These are phyloP conservation scores for Metarhizium robertsii DNA, from an alignment of 2,329 filamentous ascomycete genomes.

Conservation along the genomic window DNA sequence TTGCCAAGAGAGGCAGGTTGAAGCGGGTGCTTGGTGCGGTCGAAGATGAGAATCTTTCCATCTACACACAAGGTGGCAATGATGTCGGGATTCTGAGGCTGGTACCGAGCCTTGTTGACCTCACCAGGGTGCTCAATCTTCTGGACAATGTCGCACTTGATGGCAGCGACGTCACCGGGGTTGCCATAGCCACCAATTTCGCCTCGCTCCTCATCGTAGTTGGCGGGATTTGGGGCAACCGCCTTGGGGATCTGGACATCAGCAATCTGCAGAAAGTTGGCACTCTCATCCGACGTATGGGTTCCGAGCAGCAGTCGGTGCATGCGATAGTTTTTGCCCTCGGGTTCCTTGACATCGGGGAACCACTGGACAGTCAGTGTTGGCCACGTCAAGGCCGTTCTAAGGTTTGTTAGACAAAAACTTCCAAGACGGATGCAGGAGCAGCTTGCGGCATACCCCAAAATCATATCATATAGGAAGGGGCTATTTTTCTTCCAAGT, in stretches of 20 bases:
- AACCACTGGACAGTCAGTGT: slow-evolving; percentile 98
- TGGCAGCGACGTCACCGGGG: slow-evolving; percentile 55
- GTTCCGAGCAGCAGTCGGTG: slow-evolving; percentile 91
- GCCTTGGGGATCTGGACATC: slow-evolving; percentile 87
- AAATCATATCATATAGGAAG: slow-evolving; percentile 96
- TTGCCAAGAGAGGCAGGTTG: slow-evolving; percentile 54
- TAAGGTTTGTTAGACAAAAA: slow-evolving; percentile 17
- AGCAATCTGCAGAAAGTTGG: slow-evolving; percentile 91
- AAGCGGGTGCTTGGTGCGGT: slow-evolving; percentile 86
- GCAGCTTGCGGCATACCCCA: slow-evolving; percentile 45
- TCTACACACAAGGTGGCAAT: slow-evolving; percentile 90
- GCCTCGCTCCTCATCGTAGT: slow-evolving; percentile 85
- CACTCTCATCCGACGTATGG: slow-evolving; percentile 76
- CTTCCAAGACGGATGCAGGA: neutral
- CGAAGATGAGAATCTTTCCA: slow-evolving; percentile 83
- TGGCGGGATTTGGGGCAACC: slow-evolving; percentile 60
- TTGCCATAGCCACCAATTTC: slow-evolving; percentile 92
- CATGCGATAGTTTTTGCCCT: slow-evolving; percentile 77
- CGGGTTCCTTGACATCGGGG: slow-evolving; percentile 81
- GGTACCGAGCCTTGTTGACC: slow-evolving; percentile 97
- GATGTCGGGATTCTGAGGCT: slow-evolving; percentile 93
- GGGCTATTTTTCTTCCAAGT: slow-evolving; percentile 99
- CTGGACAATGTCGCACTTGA: slow-evolving; percentile 88
- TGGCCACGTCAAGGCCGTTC: slow-evolving; percentile 92
- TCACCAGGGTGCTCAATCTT: slow-evolving; percentile 95